A percentile compares a stretch with the other conserved stretches of the same genome.
These are phyloP conservation scores for Andrographis paniculata DNA, from an alignment of 305 asterid genomes.

Conservation along the genomic window DNA sequence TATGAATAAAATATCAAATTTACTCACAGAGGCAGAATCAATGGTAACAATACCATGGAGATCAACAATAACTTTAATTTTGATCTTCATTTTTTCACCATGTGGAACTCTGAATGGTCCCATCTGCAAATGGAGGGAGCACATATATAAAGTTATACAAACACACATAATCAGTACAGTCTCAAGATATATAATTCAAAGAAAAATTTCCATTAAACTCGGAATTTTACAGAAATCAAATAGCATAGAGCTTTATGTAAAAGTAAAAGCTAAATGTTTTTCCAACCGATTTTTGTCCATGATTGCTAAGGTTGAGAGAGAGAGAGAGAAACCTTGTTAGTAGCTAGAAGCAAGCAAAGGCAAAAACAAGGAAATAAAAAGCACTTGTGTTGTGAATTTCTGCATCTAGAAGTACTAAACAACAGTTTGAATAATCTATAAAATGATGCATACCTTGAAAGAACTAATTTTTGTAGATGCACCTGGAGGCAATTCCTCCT, in stretches of 20 bases:
- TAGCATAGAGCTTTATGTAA: no score
- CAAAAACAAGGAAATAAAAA: neutral
- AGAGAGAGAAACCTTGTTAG: no score
- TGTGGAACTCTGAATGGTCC: conserved; percentile 69
- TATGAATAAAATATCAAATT: conserved; percentile 10
- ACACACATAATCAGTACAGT: no score
- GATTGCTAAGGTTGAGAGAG: no score
- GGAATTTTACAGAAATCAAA: no score
- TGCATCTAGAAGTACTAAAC: neutral
- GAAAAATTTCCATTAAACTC: no score
- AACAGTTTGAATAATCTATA: conserved; percentile 10
- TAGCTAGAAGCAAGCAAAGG: no score
- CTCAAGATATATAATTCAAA: no score
- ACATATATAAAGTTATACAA: neutral
- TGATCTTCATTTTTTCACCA: conserved; percentile 46
- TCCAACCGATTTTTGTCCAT: no score
- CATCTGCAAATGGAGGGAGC: conserved; percentile 36
- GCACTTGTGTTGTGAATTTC: neutral
- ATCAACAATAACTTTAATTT: conserved; percentile 65
- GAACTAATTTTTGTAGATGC: conserved; percentile 55
- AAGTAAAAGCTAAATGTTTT: no score
- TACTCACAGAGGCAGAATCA: conserved; percentile 71
- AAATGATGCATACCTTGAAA: conserved; percentile 37
- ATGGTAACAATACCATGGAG: conserved; percentile 72
- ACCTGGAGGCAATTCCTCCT: conserved; percentile 70